Evolutionary conservation across 2,329 filamentous ascomycete species (phyloP), one percentile per base, ranked within the genome.

Genomic region (Alternaria sp.): DNA sequence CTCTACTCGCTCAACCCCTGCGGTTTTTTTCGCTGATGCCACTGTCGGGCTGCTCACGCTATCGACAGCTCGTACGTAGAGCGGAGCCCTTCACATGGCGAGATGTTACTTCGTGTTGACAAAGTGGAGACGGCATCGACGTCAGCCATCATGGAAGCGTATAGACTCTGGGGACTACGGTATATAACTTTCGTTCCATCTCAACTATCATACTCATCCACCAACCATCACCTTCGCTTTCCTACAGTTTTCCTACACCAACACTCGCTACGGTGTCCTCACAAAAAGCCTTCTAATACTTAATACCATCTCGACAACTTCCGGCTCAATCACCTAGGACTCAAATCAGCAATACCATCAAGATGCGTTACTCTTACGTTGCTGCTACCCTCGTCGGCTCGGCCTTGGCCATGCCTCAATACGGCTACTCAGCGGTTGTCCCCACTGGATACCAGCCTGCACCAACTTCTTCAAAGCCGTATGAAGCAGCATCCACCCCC

Each of bases 341-440:
- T 44, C 36, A 15, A 47, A 26, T n/a, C 52, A 60, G 13, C 28
- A 63, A 52, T 26, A 59, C 50, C 51, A 8, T 69, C 71, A 77
- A 69, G 21, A 79, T 79, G 77, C 76, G 76, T 52, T 72, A 73
- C 66, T 70, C 75, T 30, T 59, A 78, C 49, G 73, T 72, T 50
- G 65, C 75, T 52, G 73, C 75, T 30, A 71, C 74, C 58, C 59
- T 79, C 50, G 59, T 78, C 53, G 75, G 76, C 52, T 68, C 73
- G 57, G 74, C 73, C 61, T 66, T 67, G 51, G 76, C 76, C 62
- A 73, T 72, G 50, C 75, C 75, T 26, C 56, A 72, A 51, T 72
- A 74, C 32, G 58, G 53, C 47, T 62, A 62, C 59, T 44, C 46
- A n/a, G 46, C 59, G 26, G 36, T 57, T 12, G 23, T 51, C n/a